Evolutionary conservation across 257 asterid species (phyloP), one percentile per base, ranked within the genome.

Genomic region (Agastache rugosa): DNA sequence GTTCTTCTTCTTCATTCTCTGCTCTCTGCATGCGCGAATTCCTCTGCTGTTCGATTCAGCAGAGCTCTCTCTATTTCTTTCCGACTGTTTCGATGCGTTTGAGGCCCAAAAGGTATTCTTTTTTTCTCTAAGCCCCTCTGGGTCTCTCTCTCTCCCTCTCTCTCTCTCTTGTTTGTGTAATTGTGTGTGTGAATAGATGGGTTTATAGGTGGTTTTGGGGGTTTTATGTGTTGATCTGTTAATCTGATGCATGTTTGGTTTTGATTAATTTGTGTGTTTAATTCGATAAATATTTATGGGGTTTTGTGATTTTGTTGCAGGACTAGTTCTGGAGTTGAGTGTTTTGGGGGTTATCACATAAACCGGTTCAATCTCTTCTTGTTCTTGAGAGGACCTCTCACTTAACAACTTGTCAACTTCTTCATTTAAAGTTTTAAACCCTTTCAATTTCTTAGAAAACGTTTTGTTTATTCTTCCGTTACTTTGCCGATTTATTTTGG

Each of bases 51-150:
- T 68, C 58, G 2, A 45, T 53, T 61, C 90, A 87, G 95, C 96
- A 83, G 93, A 83, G 93, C 78, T 27, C 34, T 76, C 74, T 22
- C 73, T 77, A 12, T 77, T 67, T 61, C 75, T 77, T 73, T 73
- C 87, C 94, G 74, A 67, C 92, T 75, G 89, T 76, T 84, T 91
- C 98, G 89, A 94, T 94, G 98, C 97, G 96, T 88, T 94, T 94
- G 93, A 94, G 97, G 96, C 92, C 95, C 84, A 91, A 78, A 86
- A 90, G 98, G 98, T 94, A 16, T 4, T 12, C 0, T 27, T 8
- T 42, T 42, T 31, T 5, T 19, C 62, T 69, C 76, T 72, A 75
- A 87, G 72, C 83, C 84, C 84, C 70, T 1, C 5, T 35, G 75
- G 77, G 72, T 79, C 64, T 74, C 35, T 6, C 29, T 19, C 11